Conservation (phyloP, 192 early-diverging fungal species). For the Chytriomyces sp. region DNA sequence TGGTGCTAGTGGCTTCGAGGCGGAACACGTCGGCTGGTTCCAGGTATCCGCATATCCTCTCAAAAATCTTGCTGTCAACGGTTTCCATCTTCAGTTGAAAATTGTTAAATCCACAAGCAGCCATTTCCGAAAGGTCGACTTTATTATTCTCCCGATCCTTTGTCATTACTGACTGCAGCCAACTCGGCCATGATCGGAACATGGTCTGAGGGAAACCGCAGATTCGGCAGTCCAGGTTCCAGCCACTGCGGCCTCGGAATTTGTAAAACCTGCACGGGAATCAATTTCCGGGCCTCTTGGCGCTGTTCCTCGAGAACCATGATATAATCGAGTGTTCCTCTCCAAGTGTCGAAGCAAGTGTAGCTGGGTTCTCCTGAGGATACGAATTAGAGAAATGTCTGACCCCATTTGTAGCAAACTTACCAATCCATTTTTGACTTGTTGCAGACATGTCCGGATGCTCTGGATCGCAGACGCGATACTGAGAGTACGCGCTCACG, state of each 20-base stretch:
- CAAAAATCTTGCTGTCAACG: too few species aligned
- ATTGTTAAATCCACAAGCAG: too few species aligned
- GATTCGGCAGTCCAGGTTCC: conserved; percentile 49
- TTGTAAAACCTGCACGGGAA: conserved; percentile 6
- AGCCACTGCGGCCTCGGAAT: conserved; percentile 34
- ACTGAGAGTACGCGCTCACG: neutral
- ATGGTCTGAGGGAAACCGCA: conserved; percentile 45
- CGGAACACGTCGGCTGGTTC: too few species aligned
- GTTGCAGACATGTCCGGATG: conserved; percentile 13
- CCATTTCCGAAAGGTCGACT: neutral
- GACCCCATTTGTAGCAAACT: too few species aligned
- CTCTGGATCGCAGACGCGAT: neutral
- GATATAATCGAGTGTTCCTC: conserved; percentile 53
- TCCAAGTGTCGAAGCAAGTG: conserved; percentile 42
- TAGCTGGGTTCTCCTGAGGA: conserved; percentile 38
- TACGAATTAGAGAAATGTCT: too few species aligned
- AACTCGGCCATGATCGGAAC: conserved; percentile 41
- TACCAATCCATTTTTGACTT: conserved; percentile 15
- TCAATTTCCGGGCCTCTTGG: neutral
- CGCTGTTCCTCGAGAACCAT: conserved; percentile 1
- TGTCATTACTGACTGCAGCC: neutral
- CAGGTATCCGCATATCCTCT: too few species aligned
- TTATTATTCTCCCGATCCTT: neutral
- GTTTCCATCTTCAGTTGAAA: too few species aligned
- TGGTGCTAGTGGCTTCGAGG: too few species aligned